Evolutionary conservation across 1,284 basidiomycete genomes (phyloP), one percentile per base, ranked within the genome.

Genomic region (Leccinum angustisporum): DNA sequence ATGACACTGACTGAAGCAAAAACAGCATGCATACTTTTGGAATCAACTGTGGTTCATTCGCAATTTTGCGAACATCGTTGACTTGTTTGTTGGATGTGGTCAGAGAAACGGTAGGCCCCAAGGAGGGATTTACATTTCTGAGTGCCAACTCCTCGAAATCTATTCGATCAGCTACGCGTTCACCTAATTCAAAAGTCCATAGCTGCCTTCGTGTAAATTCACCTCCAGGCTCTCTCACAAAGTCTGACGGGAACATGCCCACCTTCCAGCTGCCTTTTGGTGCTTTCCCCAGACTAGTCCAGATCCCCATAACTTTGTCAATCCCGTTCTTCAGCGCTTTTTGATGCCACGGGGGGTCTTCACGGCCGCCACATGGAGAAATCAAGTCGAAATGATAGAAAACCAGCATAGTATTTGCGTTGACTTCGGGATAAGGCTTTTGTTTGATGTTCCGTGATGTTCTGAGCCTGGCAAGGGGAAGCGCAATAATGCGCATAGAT

Each of bases 81-180:
- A 25, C 38, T 53, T 46, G 70, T 62, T 66, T 66, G 57, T 56
- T 65, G 36, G 60, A 48, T 8, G 61, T 30, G 4, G 63, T 61
- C 38, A 66, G 69, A 53, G 74, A 67, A 55, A 80, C 58, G 0
- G 73, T 67, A n/a, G 87, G 88, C 0, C 85, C 87, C 50, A 89
- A 68, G 5, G 87, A 84, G 18, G 88, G 85, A 68, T 92, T 87
- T 51, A 92, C 76, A 36, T 82, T 80, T 70, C 88, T 88, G 65
- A 92, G 77, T 14, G 85, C 85, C 52, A 88, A 79, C 71, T 92
- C 90, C 72, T 92, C 90, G 66, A 91, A 92, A 57, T 91, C 90
- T 62, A 91, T 79, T 25, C 83, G 80, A 71, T 91, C 87, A 30
- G 87, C 77, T 2, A 90, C 69, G 10, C 83, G 83, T 76, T 91